Percentiles rank a stretch among this genome's conserved stretches.
These are phyloP conservation scores for Stenocarpella maydis DNA, from an alignment of 2,329 filamentous ascomycete species.

Conservation along the genomic window DNA sequence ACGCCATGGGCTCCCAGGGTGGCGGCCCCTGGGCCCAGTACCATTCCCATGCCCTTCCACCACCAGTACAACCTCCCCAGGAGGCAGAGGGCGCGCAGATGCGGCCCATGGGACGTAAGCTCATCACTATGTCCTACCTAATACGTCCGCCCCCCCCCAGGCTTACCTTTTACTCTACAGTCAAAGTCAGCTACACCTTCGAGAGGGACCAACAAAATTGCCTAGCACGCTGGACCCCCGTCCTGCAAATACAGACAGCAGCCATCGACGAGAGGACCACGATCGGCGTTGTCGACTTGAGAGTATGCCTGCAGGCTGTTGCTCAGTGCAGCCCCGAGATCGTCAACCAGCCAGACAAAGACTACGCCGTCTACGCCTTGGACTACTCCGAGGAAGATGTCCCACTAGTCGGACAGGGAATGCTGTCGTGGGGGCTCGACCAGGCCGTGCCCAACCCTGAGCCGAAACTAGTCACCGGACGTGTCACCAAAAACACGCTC, in stretches of 20 bases:
- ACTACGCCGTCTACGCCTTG: conserved; percentile 97
- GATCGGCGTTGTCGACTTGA: conserved; percentile 88
- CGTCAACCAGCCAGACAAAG: conserved; percentile 72
- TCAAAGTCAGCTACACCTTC: conserved; percentile 97
- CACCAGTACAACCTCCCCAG: conserved; percentile 35
- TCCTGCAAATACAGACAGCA: conserved; percentile 81
- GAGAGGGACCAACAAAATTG: conserved; percentile 90
- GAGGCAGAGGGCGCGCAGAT: conserved; percentile 61
- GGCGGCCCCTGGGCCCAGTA: conserved; percentile 32
- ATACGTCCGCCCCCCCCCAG: conserved; percentile 44
- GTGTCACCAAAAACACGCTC: conserved; percentile 85
- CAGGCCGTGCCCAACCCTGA: conserved; percentile 63
- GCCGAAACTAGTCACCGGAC: conserved; percentile 81
- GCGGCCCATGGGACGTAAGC: conserved; percentile 72
- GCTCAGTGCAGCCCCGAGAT: conserved; percentile 84
- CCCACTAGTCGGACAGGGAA: conserved; percentile 92
- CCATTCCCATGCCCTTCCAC: conserved; percentile 41
- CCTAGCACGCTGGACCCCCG: conserved; percentile 83
- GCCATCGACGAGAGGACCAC: conserved; percentile 79
- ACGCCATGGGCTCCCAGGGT: conserved; percentile 39
- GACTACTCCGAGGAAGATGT: conserved; percentile 96
- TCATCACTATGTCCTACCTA: not conserved
- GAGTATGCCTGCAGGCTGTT: conserved; percentile 86
- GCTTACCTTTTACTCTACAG: conserved; percentile 54
- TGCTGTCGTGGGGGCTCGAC: conserved; percentile 84